phyloP scores from a whole-genome alignment of 441 rosid genomes.

The Manihot esculenta region DNA sequence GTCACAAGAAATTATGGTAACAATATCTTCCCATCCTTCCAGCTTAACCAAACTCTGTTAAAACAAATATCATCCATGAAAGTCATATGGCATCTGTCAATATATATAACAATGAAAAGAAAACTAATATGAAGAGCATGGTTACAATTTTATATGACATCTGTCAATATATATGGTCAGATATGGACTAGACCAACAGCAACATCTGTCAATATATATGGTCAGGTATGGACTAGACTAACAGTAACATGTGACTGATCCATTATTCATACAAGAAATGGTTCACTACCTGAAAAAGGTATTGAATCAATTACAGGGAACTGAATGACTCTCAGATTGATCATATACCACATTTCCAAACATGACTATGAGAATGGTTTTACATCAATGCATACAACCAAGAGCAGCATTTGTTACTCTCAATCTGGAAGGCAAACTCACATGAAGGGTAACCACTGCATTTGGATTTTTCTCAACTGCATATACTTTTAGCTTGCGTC shows the following conservation, averaged over 20 bases:
- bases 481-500: slow-evolving; percentile 76
- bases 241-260: not conserved
- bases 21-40: slow-evolving; percentile 89
- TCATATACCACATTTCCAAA: not conserved
- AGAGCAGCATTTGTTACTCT: slow-evolving; percentile 4
- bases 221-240: not conserved
- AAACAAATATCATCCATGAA: slow-evolving; percentile 19
- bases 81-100: too few relatives aligned
- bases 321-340: not conserved
- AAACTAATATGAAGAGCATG: not conserved
- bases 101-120: too few relatives aligned
- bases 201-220: not conserved
- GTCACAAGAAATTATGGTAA: slow-evolving; percentile 89
- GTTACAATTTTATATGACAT: not conserved
- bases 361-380: slow-evolving; percentile 13
- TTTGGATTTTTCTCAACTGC: slow-evolving; percentile 99
- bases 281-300: not conserved
- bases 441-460: slow-evolving; percentile 98
- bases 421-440: slow-evolving; percentile 42
- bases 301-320: not conserved
- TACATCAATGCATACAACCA: not conserved
- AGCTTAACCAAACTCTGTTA: slow-evolving; percentile 84
- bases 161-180: not conserved
- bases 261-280: not conserved
- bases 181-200: slow-evolving; percentile 1